Conservation (phyloP, 1,284 basidiomycete genomes). For the Retiboletus flavoniger region DNA sequence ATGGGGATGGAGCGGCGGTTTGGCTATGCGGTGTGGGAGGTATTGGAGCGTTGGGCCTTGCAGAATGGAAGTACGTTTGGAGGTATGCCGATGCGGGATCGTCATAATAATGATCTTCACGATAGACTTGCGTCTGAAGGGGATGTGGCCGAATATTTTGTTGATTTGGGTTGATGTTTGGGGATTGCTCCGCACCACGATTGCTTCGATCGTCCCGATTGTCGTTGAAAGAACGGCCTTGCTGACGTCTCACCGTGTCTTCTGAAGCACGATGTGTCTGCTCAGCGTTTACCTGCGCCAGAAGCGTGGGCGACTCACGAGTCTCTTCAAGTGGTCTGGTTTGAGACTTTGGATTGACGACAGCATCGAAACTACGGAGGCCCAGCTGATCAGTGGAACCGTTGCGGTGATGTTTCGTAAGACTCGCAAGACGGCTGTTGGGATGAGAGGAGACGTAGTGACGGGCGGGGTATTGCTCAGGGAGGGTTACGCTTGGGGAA, state of each 20-base stretch:
- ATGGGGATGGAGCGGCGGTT: slow-evolving; percentile 68
- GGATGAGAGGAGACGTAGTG: slow-evolving; percentile 23
- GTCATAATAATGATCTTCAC: slow-evolving; percentile 41
- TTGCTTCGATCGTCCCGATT: slow-evolving; percentile 19
- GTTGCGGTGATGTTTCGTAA: slow-evolving; percentile 36
- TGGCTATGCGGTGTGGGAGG: slow-evolving; percentile 74
- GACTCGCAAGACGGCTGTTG: slow-evolving; percentile 24
- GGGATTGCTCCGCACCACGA: slow-evolving; percentile 19
- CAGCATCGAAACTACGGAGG: slow-evolving; percentile 54
- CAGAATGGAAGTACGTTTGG: slow-evolving; percentile 54
- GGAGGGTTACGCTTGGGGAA: slow-evolving; percentile 61
- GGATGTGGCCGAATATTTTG: slow-evolving; percentile 24
- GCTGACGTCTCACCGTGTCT: slow-evolving; percentile 18
- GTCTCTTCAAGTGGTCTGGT: slow-evolving; percentile 31
- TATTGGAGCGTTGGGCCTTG: slow-evolving; percentile 67
- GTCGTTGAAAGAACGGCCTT: slow-evolving; percentile 21
- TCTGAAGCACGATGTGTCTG: slow-evolving; percentile 11
- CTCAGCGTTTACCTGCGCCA: slow-evolving; percentile 17
- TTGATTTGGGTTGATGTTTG: slow-evolving; percentile 12
- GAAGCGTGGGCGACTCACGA: slow-evolving; percentile 26
- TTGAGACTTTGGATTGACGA: slow-evolving; percentile 47
- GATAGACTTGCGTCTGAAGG: slow-evolving; percentile 30
- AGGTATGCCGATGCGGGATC: slow-evolving; percentile 58
- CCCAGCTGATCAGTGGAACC: slow-evolving; percentile 62
- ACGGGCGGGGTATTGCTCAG: slow-evolving; percentile 39